phyloP scores from a whole-genome alignment of 805 yeast genomes.

The Yamadazyma philogaea region DNA sequence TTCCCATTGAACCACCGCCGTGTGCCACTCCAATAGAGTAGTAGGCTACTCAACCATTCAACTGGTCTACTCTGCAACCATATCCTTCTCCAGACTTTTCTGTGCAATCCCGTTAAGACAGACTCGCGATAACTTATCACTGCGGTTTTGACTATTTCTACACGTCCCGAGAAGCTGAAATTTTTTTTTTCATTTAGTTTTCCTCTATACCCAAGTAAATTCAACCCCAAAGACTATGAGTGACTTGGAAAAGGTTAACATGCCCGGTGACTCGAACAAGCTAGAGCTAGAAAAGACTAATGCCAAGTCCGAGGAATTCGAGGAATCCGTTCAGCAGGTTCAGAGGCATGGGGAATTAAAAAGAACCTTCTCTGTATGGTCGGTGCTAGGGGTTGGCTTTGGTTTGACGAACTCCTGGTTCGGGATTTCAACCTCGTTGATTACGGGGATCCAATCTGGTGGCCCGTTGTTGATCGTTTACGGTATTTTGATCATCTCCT shows the following conservation, averaged over 20 bases:
- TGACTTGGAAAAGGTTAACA: neutral
- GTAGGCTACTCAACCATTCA: too few relatives aligned
- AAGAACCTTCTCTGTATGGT: conserved; percentile 38
- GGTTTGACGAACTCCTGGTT: conserved; percentile 44
- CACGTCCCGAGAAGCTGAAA: conserved; percentile 4
- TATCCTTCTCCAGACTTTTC: neutral
- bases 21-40: too few relatives aligned
- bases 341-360: conserved; percentile 18
- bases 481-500: conserved; percentile 39
- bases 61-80: too few relatives aligned
- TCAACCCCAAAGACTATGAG: conserved; percentile 3
- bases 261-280: neutral
- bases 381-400: conserved; percentile 40
- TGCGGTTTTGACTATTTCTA: neutral
- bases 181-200: conserved; percentile 1
- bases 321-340: neutral
- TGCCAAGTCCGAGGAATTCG: conserved; percentile 3
- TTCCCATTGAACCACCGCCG: too few relatives aligned
- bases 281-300: neutral
- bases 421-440: conserved; percentile 39
- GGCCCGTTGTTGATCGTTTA: conserved; percentile 41
- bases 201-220: too few relatives aligned
- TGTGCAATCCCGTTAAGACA: neutral
- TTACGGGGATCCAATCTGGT: conserved; percentile 41
- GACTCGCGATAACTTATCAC: neutral